A percentile compares a stretch with the other conserved stretches of the same genome.
These are phyloP conservation scores for Russula vinacea DNA, from an alignment of 768 basidiomycete species.

Conservation along the genomic window DNA sequence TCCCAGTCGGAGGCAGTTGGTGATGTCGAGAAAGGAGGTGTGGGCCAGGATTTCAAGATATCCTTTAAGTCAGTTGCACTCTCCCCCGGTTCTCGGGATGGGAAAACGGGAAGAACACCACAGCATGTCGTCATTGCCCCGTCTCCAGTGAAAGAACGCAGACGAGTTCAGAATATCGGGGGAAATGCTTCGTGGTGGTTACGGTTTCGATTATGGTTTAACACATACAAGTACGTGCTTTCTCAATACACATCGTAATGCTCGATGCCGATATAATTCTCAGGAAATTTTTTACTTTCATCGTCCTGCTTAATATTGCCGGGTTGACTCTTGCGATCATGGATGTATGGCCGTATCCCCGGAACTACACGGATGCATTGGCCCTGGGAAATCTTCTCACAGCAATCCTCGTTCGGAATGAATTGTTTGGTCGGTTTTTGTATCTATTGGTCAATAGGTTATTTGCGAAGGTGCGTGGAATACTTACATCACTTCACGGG, in stretches of 20 bases:
- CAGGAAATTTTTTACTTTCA: constrained; percentile 40
- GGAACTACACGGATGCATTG: constrained; percentile 40
- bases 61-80: not conserved
- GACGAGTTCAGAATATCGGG: constrained; percentile 25
- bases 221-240: constrained; percentile 38
- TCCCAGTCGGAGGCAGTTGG: not conserved
- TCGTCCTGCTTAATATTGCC: constrained; percentile 36
- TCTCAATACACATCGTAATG: not conserved
- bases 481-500: not conserved
- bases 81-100: constrained; percentile 1
- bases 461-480: constrained; percentile 40
- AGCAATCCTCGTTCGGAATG: constrained; percentile 45
- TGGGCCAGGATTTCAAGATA: constrained; percentile 5
- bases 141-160: constrained; percentile 5
- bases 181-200: constrained; percentile 34
- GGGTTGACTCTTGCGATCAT: constrained; percentile 37
- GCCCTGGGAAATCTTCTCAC: constrained; percentile 42
- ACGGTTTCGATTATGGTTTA: constrained; percentile 40
- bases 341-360: constrained; percentile 39
- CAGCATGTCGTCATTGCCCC: constrained; percentile 17
- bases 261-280: not conserved
- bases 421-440: constrained; percentile 41
- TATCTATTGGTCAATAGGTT: constrained; percentile 39
- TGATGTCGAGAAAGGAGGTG: constrained; percentile 22
- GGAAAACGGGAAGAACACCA: not conserved